Conservation (phyloP, 2,329 filamentous ascomycete species). For the Hypoxylon sp. region DNA sequence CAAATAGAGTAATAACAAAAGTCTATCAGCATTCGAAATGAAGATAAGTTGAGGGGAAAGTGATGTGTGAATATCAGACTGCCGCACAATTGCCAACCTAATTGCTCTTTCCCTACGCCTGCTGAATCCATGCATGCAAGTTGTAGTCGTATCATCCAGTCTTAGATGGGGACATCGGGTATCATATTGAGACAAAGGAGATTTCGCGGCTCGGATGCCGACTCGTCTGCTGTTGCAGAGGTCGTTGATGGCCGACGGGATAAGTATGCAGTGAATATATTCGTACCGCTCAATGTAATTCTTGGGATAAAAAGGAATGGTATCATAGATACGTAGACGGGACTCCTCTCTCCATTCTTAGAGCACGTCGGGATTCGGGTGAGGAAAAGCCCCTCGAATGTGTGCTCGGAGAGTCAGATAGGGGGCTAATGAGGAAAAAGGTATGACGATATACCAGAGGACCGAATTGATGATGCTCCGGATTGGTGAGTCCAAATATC, state of each 20-base stretch:
- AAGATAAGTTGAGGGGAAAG: neutral
- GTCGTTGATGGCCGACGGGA: conserved; percentile 13
- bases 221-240: conserved; percentile 23
- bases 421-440: neutral
- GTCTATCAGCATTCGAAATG: conserved; percentile 24
- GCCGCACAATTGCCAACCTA: conserved; percentile 15
- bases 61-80: conserved; percentile 14
- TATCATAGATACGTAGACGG: conserved; percentile 11
- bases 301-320: conserved; percentile 5
- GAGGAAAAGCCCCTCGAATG: neutral
- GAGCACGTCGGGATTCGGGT: neutral
- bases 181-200: conserved; percentile 42
- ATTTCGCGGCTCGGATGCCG: conserved; percentile 27
- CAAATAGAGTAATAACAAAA: conserved; percentile 26
- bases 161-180: conserved; percentile 37
- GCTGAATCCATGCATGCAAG: conserved; percentile 41
- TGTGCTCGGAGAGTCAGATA: neutral
- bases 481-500: neutral
- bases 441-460: neutral
- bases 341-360: neutral
- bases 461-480: conserved; percentile 1
- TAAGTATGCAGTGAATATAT: conserved; percentile 15
- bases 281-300: conserved; percentile 16
- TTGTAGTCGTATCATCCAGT: conserved; percentile 34
- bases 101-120: conserved; percentile 29